Conservation (phyloP, 352 stramenopile genomes). For the Aphanomyces invadans region DNA sequence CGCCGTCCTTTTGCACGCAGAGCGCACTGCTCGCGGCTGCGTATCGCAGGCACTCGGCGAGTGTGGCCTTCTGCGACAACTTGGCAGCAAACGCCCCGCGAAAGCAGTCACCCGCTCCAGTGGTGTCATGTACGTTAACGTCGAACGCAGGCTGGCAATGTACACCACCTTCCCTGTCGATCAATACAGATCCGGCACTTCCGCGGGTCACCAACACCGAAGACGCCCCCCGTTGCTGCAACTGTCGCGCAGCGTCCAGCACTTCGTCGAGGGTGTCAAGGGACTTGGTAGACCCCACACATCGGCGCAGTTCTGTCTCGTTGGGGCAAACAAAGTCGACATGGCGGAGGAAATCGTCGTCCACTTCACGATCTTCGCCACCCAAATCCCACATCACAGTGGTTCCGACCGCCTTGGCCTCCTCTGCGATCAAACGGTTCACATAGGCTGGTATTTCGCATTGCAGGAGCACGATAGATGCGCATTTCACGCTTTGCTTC, state of each 20-base stretch:
- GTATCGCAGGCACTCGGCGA: constrained; percentile 46
- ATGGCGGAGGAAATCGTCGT: constrained; percentile 40
- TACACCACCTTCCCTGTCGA: constrained; percentile 33
- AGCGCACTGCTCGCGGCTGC: constrained; percentile 55
- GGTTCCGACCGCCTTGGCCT: constrained; percentile 36
- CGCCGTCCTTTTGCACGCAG: constrained; percentile 54
- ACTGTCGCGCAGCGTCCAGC: constrained; percentile 37
- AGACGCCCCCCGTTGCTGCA: constrained; percentile 45
- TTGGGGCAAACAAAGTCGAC: constrained; percentile 70
- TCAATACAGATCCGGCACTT: constrained; percentile 53
- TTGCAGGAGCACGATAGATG: constrained; percentile 61
- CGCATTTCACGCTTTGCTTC: constrained; percentile 39
- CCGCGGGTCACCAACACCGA: constrained; percentile 65
- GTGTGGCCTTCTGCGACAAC: constrained; percentile 36
- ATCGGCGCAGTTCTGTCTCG: constrained; percentile 57
- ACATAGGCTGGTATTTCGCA: constrained; percentile 54
- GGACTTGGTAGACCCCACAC: constrained; percentile 36
- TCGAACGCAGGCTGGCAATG: constrained; percentile 44
- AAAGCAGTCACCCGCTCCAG: constrained; percentile 72
- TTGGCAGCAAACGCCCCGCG: constrained; percentile 58
- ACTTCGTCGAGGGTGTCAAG: constrained; percentile 38
- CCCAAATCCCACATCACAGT: constrained; percentile 74
- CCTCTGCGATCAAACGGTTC: constrained; percentile 47
- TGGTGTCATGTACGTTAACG: constrained; percentile 68
- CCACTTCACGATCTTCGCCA: constrained; percentile 56